phyloP scores from a whole-genome alignment of 129 eudicot species.

The Mikania micrantha region DNA sequence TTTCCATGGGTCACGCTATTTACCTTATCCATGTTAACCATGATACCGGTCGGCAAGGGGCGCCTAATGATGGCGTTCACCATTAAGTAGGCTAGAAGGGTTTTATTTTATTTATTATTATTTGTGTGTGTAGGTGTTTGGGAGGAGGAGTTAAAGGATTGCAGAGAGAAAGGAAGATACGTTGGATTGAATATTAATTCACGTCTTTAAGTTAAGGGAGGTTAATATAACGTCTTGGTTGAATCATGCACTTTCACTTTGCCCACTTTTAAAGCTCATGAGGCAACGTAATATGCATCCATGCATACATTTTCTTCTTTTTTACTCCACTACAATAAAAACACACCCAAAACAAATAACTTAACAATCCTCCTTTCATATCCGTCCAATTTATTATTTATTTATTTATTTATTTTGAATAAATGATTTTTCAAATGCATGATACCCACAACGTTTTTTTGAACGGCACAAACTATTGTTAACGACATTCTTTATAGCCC shows the following conservation, averaged over 20 bases:
- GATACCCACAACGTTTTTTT: too few relatives aligned
- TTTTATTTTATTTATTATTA: background rate
- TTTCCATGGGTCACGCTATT: too few relatives aligned
- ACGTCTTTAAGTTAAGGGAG: slow-evolving; percentile 25
- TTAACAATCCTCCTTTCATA: background rate
- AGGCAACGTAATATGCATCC: slow-evolving; percentile 39
- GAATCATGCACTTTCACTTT: slow-evolving; percentile 28
- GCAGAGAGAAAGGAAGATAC: slow-evolving; percentile 25
- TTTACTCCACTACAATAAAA: slow-evolving; percentile 21
- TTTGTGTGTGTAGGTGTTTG: background rate
- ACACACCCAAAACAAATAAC: slow-evolving; percentile 2
- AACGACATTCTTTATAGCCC: too few relatives aligned
- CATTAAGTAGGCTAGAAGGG: too few relatives aligned
- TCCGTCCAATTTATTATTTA: too few relatives aligned
- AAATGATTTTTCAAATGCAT: too few relatives aligned
- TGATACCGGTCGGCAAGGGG: too few relatives aligned
- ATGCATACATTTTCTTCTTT: slow-evolving; percentile 29
- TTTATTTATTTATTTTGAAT: too few relatives aligned
- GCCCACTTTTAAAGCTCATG: slow-evolving; percentile 30
- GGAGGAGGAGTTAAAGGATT: slow-evolving; percentile 5
- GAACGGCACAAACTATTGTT: too few relatives aligned
- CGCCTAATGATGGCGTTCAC: too few relatives aligned
- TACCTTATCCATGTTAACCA: too few relatives aligned
- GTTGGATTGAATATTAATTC: slow-evolving; percentile 37
- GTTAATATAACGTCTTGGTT: slow-evolving; percentile 32